These are phyloP conservation scores for Paracorniculantispora psalliotae DNA, from an alignment of 2,329 filamentous ascomycete genomes.

Conservation along the genomic window DNA sequence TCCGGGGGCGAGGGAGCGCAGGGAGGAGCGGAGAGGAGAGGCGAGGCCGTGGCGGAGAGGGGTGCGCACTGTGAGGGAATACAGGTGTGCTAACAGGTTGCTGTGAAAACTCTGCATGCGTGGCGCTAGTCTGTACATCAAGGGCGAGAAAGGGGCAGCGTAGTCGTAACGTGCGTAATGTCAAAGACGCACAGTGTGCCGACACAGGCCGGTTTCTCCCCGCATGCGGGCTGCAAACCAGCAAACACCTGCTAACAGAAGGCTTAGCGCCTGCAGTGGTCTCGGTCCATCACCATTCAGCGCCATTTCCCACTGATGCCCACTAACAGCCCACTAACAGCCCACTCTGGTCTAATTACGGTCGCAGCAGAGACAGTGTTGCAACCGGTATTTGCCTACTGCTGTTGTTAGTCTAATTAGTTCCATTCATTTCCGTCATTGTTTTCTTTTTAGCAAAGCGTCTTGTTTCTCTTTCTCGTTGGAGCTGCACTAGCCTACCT, in stretches of 20 bases:
- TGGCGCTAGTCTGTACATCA: neutral
- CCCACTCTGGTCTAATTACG: neutral
- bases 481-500: no score
- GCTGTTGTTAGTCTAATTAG: no score
- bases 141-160: constrained; percentile 2
- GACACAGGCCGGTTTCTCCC: neutral
- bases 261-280: no score
- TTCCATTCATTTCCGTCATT: neutral
- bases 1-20: neutral
- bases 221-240: constrained; percentile 10
- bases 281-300: no score
- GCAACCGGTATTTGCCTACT: neutral
- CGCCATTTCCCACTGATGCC: neutral
- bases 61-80: neutral
- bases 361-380: neutral
- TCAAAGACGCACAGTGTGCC: neutral
- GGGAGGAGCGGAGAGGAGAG: neutral
- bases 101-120: neutral
- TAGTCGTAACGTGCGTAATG: neutral
- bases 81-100: neutral
- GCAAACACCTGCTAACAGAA: neutral
- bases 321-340: neutral
- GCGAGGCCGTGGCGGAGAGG: neutral
- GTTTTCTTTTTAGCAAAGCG: neutral
- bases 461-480: no score